phyloP scores from a whole-genome alignment of 768 basidiomycete genomes.

The Lactifluus rugatus region DNA sequence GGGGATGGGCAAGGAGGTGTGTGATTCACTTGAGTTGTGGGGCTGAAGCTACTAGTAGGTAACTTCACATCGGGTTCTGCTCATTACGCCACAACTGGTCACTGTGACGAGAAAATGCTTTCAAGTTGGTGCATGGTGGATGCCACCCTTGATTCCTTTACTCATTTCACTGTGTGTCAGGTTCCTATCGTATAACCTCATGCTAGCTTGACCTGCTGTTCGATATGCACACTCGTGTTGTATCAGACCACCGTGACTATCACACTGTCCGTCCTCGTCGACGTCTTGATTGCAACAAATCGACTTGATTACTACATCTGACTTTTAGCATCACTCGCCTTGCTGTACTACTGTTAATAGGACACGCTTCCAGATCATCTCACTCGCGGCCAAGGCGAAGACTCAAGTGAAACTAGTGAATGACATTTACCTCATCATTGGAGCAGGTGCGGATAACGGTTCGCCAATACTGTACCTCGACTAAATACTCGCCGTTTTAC shows the following conservation, averaged over 20 bases:
- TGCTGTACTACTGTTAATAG: neutral
- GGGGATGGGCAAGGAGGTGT: neutral
- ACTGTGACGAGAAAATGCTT: neutral
- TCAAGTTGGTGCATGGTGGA: neutral
- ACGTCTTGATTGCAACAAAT: neutral
- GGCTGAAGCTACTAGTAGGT: no score
- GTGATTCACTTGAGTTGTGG: neutral
- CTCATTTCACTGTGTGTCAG: neutral
- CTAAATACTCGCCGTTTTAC: neutral
- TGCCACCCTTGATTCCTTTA: neutral
- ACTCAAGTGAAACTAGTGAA: no score
- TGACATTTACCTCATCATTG: neutral
- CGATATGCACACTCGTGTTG: neutral
- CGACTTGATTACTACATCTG: neutral
- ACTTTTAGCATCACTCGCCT: neutral
- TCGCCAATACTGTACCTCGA: neutral
- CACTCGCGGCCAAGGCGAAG: neutral
- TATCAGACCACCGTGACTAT: neutral
- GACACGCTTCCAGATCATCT: neutral
- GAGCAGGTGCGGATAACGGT: neutral
- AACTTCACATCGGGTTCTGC: neutral
- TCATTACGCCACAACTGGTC: neutral
- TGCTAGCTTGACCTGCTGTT: neutral
- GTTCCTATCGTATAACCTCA: neutral
- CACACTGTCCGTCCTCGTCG: neutral